Conservation (phyloP, 805 yeast genomes). For the Candida nanaspora region DNA sequence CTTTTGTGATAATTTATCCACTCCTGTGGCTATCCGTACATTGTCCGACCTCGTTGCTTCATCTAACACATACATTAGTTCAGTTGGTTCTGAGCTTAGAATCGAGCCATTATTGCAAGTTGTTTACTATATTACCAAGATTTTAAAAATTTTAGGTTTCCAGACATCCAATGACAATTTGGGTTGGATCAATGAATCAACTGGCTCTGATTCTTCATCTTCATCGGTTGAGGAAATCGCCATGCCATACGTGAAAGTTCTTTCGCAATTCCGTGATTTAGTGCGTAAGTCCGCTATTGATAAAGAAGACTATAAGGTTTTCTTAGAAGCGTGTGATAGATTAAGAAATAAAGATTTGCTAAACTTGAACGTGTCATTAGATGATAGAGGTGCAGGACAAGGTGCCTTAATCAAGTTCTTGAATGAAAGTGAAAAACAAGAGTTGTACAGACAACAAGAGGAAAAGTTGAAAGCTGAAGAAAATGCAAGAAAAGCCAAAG, state of each 20-base stretch:
- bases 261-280: conserved; percentile 75
- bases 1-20: conserved; percentile 82
- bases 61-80: conserved; percentile 64
- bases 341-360: conserved; percentile 68
- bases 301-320: conserved; percentile 41
- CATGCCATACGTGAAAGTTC: conserved; percentile 72
- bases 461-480: conserved; percentile 48
- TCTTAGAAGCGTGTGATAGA: conserved; percentile 66
- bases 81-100: conserved; percentile 42
- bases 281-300: conserved; percentile 70
- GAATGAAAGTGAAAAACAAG: conserved; percentile 59
- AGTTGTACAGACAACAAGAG: conserved; percentile 51
- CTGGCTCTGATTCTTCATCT: conserved; percentile 13
- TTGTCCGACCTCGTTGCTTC: conserved; percentile 63
- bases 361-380: conserved; percentile 74
- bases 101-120: conserved; percentile 62
- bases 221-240: conserved; percentile 53
- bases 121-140: conserved; percentile 64
- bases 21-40: conserved; percentile 64
- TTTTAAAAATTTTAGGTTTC: conserved; percentile 70
- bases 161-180: conserved; percentile 57
- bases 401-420: conserved; percentile 82
- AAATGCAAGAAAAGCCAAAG: conserved; percentile 54
- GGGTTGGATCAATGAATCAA: conserved; percentile 64
- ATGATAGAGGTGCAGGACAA: conserved; percentile 74